phyloP scores from a whole-genome alignment of 1,284 basidiomycete genomes.

The Leccinum griseonigrum region DNA sequence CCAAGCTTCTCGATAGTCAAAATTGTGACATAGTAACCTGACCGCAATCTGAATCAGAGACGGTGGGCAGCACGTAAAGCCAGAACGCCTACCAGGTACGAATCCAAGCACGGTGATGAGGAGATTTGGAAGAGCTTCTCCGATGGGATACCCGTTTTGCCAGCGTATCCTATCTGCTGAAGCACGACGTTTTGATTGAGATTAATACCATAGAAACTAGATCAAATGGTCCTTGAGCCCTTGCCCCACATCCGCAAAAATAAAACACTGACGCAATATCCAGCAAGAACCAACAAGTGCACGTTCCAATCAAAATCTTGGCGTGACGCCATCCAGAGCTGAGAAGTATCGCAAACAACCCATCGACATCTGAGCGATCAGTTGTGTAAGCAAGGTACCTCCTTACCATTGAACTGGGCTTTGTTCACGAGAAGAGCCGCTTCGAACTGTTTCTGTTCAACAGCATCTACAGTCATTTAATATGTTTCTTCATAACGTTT shows the following conservation, averaged over 20 bases:
- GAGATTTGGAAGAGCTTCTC: slow-evolving; percentile 61
- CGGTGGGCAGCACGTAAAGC: not conserved
- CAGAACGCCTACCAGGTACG: slow-evolving; percentile 53
- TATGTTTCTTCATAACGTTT: slow-evolving; percentile 51
- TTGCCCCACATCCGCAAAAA: not conserved
- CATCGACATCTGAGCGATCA: slow-evolving; percentile 8
- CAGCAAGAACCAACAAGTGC: slow-evolving; percentile 53
- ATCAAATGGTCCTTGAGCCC: not conserved
- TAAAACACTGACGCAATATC: slow-evolving; percentile 45
- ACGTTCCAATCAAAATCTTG: slow-evolving; percentile 52
- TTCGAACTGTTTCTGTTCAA: slow-evolving; percentile 35
- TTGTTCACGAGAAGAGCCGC: slow-evolving; percentile 29
- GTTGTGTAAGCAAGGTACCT: not conserved
- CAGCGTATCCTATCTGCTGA: slow-evolving; percentile 64
- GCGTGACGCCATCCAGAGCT: slow-evolving; percentile 50
- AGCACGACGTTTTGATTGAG: slow-evolving; percentile 76
- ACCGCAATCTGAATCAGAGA: slow-evolving; percentile 15
- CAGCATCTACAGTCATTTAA: slow-evolving; percentile 30
- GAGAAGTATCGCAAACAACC: slow-evolving; percentile 52
- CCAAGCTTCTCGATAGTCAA: slow-evolving; percentile 72
- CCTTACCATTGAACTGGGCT: slow-evolving; percentile 38
- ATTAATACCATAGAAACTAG: slow-evolving; percentile 75
- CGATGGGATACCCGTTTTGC: slow-evolving; percentile 56
- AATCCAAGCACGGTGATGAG: slow-evolving; percentile 70
- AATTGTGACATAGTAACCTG: slow-evolving; percentile 69